Base-by-base conservation (phyloP, 1,139 yeast genomes). In the Protomyces arabidopsidicola region DNA sequence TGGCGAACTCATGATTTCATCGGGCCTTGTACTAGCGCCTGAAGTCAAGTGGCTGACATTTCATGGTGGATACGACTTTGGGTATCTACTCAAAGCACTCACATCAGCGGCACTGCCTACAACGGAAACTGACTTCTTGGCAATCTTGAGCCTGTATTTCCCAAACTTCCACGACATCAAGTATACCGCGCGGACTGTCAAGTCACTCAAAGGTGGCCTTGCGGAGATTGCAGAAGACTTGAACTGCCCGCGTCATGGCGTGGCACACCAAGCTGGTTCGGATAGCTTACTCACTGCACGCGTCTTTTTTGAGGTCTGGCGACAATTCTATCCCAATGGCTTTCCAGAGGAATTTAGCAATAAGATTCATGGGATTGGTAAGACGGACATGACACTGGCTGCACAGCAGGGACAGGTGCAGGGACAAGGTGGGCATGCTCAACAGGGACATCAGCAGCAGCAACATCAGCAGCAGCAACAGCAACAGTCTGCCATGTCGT, bases 31-130 rank as follows among this genome's bases (percentile, higher is more conserved):
- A 48, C 78, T 93, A 69, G 86, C 89, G 69, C 81, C 83, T 36
- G 80, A 85, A 38, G 83, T 89, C 60, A 84, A 86, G 65, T 93
- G 98, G 98, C 81, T 90, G 64, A 87, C 96, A 67, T 93, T 87
- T 76, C 98, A 93, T 74, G 87, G 90, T 0, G 98, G 98, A 16
- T 93, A 93, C 75, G 98, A 93, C 75, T 82, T 91, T 73, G 98
- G 98, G 1, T 91, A 91, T 74, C 79, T 93, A 68, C 78, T 90
- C 48, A 85, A 96, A 64, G 79, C 90, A 68, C 79, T 93, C 73
- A 83, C 87, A 69, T 89, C 90, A 74, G 82, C 84, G 66, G 78
- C 81, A 60, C 87, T 93, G 78, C 98, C 98, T 0, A 83, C 82
- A 24, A 90, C 86, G 69, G 95, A 88, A 72, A 82, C 83, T 52